phyloP scores from a whole-genome alignment of 306 rosid genomes.

The Inga oerstediana region DNA sequence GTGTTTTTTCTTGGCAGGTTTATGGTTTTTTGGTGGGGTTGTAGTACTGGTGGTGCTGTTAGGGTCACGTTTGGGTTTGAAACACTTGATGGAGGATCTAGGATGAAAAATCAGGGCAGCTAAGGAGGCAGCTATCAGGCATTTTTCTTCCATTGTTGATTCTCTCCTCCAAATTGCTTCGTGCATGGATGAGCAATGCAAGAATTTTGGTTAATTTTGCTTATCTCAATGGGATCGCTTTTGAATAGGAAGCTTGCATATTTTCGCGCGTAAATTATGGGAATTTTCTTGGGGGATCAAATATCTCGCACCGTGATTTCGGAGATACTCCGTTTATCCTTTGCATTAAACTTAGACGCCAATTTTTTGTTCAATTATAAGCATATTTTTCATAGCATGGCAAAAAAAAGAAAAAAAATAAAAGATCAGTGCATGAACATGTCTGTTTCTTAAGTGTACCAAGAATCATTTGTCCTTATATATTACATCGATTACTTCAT shows the following conservation, averaged over 20 bases:
- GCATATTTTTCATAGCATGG: not conserved
- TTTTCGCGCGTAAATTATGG: not conserved
- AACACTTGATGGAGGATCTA: not conserved
- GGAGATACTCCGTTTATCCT: not conserved
- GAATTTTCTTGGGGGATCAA: not conserved
- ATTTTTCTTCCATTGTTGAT: not conserved
- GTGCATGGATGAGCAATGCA: not conserved
- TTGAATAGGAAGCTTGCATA: not conserved
- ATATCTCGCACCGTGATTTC: not conserved
- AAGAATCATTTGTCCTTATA: not conserved
- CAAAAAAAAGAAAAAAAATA: no score
- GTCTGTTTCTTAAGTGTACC: not conserved
- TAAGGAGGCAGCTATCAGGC: not conserved
- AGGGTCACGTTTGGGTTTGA: not conserved
- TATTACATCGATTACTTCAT: no score
- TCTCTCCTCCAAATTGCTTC: not conserved
- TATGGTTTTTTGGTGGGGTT: not conserved
- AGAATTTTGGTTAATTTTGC: not conserved
- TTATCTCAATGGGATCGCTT: not conserved
- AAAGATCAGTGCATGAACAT: not conserved
- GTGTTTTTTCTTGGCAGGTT: not conserved
- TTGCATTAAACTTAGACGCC: not conserved
- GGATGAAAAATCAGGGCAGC: slow-evolving; percentile 16
- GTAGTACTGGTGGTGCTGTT: not conserved
- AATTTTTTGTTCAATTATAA: not conserved